Evolutionary conservation across 208 protist genomes (phyloP).

Genomic region (Lotmaria passim): DNA sequence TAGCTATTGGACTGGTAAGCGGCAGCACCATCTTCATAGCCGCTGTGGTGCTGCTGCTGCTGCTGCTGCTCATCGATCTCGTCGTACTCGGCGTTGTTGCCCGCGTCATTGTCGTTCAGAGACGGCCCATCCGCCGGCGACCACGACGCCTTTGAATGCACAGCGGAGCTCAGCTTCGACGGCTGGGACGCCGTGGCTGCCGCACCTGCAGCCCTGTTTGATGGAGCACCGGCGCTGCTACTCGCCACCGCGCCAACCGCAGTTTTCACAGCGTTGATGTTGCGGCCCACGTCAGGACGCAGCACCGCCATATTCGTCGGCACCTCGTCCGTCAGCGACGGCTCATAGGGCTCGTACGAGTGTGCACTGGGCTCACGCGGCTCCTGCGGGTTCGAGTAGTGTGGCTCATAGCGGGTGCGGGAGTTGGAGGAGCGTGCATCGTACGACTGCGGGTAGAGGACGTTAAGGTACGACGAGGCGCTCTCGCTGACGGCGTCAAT

Average conservation of each 20-base stretch:
- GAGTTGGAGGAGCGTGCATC: not conserved
- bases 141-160: conserved; percentile 19
- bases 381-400: conserved; percentile 18
- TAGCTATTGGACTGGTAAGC: conserved; percentile 1
- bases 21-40: not conserved
- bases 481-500: conserved; percentile 2
- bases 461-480: not conserved
- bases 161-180: conserved; percentile 11
- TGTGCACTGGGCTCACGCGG: conserved; percentile 18
- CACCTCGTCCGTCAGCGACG: conserved; percentile 14
- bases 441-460: not conserved
- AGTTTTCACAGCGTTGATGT: too few relatives aligned
- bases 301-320: conserved; percentile 17
- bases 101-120: not conserved
- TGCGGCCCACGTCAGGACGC: not conserved
- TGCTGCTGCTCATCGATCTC: conserved; percentile 7
- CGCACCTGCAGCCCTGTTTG: not conserved
- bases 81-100: not conserved
- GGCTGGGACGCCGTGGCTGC: conserved; percentile 1
- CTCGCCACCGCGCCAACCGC: too few relatives aligned
- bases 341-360: conserved; percentile 25
- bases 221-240: not conserved
- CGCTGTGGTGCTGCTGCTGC: too few relatives aligned
- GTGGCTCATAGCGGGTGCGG: not conserved
- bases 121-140: conserved; percentile 17